Base-by-base conservation (phyloP, 306 rosid species). In the Cucurbita pepo region DNA sequence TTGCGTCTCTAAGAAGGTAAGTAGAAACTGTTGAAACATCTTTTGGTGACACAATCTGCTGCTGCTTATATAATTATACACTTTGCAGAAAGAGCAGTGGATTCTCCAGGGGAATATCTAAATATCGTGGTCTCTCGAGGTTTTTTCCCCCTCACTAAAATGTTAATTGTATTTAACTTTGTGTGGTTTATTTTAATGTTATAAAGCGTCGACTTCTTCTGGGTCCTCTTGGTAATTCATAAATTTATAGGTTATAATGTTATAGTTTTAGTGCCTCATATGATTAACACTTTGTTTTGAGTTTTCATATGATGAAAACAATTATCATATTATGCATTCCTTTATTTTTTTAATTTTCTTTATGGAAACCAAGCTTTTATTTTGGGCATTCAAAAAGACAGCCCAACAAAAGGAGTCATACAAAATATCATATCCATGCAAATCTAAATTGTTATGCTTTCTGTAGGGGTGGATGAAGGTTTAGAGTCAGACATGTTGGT, bases 1-100 rank as follows among this genome's bases (percentile, higher is more conserved):
- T 94, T 80, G 99, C 99, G 8, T 90, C 99, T 78, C 83, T 95
- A 75, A 81, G 99, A 22, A 81, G 99, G 99, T 91, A 71, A 56
- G 81, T 80, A 21, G 65, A 64, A 70, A 16, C 71, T 67, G 55
- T 30, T 21, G 73, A 61, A 59, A 57, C 75, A 18, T 79, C 76
- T 76, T 73, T 19, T 47, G 52, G 25, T 69, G 64, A 38, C 61
- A 43, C 44, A 47, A 36, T 56, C 34, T 22, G 47, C 71, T 14
- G 52, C 58, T 75, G 72, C 86, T 88, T 64, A 86, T 56, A 10
- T 22, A 73, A 65, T 41, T 43, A 51, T 83, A 59, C 76, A 71
- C 62, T 84, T 73, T 79, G 79, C 95, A 95, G 99, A 87, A 95
- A 95, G 86, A 95, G 99, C 89, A 95, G 99, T 75, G 99, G 99